phyloP scores from a whole-genome alignment of 768 basidiomycete species.

The Lactifluus hygrophoroides region DNA sequence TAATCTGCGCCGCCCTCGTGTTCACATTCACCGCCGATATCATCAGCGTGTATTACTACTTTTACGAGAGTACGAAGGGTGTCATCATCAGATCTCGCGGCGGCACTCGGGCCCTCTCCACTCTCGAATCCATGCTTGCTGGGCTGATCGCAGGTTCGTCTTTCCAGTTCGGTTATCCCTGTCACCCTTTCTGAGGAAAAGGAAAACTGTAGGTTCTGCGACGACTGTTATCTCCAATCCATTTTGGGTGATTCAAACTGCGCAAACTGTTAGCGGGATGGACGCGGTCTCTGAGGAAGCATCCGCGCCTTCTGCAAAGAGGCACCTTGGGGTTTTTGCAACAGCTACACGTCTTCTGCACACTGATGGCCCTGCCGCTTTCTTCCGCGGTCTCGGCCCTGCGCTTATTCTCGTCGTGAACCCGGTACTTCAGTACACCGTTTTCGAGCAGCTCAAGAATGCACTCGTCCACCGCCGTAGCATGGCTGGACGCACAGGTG shows the following conservation, averaged over 20 bases:
- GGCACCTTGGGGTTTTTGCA: conserved; percentile 54
- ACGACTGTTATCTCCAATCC: conserved; percentile 89
- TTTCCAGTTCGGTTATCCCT: not conserved
- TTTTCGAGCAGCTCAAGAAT: conserved; percentile 94
- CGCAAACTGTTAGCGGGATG: conserved; percentile 66
- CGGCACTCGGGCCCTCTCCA: conserved; percentile 64
- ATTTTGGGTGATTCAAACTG: conserved; percentile 94
- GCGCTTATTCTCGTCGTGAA: conserved; percentile 92
- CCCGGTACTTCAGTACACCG: conserved; percentile 90
- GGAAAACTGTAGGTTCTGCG: conserved; percentile 54
- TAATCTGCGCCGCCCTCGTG: not conserved
- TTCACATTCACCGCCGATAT: not conserved
- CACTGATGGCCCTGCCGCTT: conserved; percentile 69
- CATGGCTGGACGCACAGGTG: conserved; percentile 34
- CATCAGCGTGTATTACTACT: conserved; percentile 83
- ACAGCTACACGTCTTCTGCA: conserved; percentile 61
- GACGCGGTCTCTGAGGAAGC: conserved; percentile 19
- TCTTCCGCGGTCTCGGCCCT: conserved; percentile 91
- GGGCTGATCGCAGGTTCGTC: conserved; percentile 74
- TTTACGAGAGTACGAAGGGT: conserved; percentile 66
- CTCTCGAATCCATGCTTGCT: conserved; percentile 83
- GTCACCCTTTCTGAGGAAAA: not conserved
- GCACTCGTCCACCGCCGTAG: conserved; percentile 56
- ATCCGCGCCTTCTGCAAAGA: conserved; percentile 27
- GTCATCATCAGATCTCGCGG: conserved; percentile 44